A percentile compares a stretch with the other conserved stretches of the same genome.
phyloP scores from a whole-genome alignment of 2,329 filamentous ascomycete genomes.

The Cladosporium sp. region DNA sequence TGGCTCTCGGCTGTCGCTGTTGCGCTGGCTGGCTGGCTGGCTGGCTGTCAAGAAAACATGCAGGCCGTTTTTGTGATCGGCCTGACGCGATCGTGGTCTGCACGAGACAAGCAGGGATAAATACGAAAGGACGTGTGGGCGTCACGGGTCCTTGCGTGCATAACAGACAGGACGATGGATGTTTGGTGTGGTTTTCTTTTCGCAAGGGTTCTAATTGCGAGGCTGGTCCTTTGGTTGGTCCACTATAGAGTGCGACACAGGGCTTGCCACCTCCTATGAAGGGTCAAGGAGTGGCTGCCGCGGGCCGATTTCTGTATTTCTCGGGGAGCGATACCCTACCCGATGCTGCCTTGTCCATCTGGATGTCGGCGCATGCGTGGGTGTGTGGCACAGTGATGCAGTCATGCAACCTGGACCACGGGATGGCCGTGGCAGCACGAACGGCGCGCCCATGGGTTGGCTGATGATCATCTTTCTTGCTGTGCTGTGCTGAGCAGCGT shows the following conservation, averaged over 20 bases:
- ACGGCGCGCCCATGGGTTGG: not conserved
- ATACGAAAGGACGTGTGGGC: constrained; percentile 6
- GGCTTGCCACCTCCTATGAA: not conserved
- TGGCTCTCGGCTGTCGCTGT: not conserved
- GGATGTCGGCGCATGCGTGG: not conserved
- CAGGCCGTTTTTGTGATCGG: constrained; percentile 11
- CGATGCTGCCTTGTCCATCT: not conserved
- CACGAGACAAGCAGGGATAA: constrained; percentile 17
- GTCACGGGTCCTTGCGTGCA: constrained; percentile 9
- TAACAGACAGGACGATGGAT: not conserved
- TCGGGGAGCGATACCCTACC: constrained; percentile 5
- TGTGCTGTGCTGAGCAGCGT: not conserved
- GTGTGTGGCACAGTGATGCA: constrained; percentile 1
- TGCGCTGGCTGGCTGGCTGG: constrained; percentile 3
- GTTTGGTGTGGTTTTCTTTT: not conserved
- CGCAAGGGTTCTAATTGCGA: not conserved
- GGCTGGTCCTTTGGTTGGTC: not conserved
- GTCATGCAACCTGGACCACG: constrained; percentile 8
- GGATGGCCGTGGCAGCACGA: constrained; percentile 1
- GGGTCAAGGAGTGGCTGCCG: constrained; percentile 1
- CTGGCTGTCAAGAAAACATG: not conserved
- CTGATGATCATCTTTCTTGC: not conserved
- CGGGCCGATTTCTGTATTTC: not conserved
- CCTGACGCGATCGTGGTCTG: constrained; percentile 15
- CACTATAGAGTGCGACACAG: not conserved